Evolutionary conservation across 495 filamentous ascomycete genomes (phyloP).

Genomic region (Hypoxylon lienhwacheense): DNA sequence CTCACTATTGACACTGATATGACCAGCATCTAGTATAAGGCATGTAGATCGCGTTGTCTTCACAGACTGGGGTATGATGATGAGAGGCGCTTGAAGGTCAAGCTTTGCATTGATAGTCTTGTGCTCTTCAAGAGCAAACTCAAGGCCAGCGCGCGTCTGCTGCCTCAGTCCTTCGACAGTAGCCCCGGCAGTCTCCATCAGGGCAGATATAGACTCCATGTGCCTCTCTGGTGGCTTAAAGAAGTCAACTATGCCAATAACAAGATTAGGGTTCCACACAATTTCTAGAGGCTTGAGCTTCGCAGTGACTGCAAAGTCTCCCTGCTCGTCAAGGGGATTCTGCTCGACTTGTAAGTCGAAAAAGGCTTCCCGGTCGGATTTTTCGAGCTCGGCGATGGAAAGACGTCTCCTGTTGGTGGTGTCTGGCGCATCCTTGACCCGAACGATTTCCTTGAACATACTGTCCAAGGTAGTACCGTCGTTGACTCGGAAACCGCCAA

Average conservation of each 20-base stretch:
- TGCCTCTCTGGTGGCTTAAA: constrained; percentile 95
- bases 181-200: constrained; percentile 91
- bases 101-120: constrained; percentile 96
- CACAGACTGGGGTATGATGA: constrained; percentile 93
- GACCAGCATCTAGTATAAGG: constrained; percentile 93
- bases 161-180: constrained; percentile 92
- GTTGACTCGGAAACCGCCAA: constrained; percentile 90
- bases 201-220: constrained; percentile 94
- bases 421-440: constrained; percentile 81
- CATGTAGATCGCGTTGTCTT: constrained; percentile 77
- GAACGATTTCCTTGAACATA: constrained; percentile 89
- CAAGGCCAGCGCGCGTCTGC: constrained; percentile 91
- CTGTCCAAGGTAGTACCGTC: constrained; percentile 92
- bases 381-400: constrained; percentile 66
- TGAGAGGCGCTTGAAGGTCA: constrained; percentile 91
- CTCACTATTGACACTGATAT: constrained; percentile 90
- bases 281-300: constrained; percentile 96
- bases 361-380: constrained; percentile 67
- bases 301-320: constrained; percentile 84
- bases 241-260: constrained; percentile 87
- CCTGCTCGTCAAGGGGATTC: constrained; percentile 88
- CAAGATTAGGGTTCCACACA: constrained; percentile 91
- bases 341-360: constrained; percentile 92
- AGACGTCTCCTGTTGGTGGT: constrained; percentile 50
- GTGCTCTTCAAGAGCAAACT: constrained; percentile 95